These are phyloP conservation scores for Solanum arcanum DNA, from an alignment of 257 asterid species.

Conservation along the genomic window DNA sequence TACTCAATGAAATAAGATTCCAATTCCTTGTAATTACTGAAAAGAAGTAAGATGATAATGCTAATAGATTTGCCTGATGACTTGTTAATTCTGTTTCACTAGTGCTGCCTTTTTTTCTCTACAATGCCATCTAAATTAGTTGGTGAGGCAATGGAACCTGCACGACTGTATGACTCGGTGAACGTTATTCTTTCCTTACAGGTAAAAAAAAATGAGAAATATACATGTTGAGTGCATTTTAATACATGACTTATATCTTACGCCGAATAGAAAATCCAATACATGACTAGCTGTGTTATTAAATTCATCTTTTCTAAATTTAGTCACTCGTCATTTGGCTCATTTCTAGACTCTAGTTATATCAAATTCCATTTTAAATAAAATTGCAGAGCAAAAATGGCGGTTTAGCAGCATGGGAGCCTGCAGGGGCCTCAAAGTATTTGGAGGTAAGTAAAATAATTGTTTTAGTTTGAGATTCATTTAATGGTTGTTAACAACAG, in stretches of 20 bases:
- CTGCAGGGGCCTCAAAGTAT: constrained; percentile 79
- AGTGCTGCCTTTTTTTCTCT: constrained; percentile 80
- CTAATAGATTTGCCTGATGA: background rate
- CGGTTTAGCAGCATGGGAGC: constrained; percentile 92
- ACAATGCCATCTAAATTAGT: constrained; percentile 64
- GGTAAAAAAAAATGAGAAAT: constrained; percentile 16
- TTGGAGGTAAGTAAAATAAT: constrained; percentile 37
- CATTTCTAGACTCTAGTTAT: background rate
- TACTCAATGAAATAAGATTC: background rate
- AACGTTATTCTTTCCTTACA: constrained; percentile 60
- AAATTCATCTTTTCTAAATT: background rate
- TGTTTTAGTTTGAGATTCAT: background rate
- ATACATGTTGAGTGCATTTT: background rate
- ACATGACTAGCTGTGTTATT: background rate
- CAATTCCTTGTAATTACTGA: background rate
- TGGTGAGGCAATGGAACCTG: constrained; percentile 55
- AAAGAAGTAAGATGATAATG: background rate
- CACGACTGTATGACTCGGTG: constrained; percentile 60
- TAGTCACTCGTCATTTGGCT: background rate
- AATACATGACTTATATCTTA: background rate
- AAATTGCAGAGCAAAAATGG: constrained; percentile 74
- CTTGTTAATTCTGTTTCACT: background rate
- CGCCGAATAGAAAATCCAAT: background rate
- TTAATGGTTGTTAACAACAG: background rate
- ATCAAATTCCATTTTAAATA: background rate